Percentiles rank a stretch among this genome's conserved stretches.
phyloP scores from a whole-genome alignment of 768 basidiomycete species.

The Mycena floridula region DNA sequence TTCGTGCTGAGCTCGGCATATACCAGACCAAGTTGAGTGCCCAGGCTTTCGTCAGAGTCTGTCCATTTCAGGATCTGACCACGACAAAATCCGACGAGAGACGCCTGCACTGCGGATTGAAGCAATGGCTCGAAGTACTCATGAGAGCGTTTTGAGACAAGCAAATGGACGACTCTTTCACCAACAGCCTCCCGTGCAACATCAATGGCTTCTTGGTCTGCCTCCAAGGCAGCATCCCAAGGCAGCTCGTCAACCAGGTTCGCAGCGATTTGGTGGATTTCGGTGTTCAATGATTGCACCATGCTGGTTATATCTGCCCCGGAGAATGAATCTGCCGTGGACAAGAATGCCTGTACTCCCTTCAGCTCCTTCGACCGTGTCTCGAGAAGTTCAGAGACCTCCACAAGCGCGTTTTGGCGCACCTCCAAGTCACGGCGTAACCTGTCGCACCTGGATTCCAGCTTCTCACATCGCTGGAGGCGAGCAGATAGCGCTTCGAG shows the following conservation, averaged over 20 bases:
- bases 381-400: conserved; percentile 18
- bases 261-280: neutral
- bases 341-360: neutral
- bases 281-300: neutral
- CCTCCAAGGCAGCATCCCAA: neutral
- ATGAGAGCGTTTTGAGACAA: neutral
- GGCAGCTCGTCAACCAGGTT: neutral
- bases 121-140: neutral
- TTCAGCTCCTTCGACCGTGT: neutral
- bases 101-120: neutral
- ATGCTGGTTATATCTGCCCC: neutral
- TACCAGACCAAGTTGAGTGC: too few relatives aligned
- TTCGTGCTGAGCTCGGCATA: too few relatives aligned
- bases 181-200: neutral
- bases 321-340: neutral
- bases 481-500: too few relatives aligned
- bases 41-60: too few relatives aligned
- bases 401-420: too few relatives aligned
- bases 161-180: neutral
- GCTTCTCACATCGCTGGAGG: too few relatives aligned
- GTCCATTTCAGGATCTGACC: neutral
- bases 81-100: neutral
- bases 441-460: too few relatives aligned
- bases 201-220: neutral
- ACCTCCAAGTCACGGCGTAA: too few relatives aligned